Conservation (phyloP, 257 asterid species). For the Handroanthus guayacan region DNA sequence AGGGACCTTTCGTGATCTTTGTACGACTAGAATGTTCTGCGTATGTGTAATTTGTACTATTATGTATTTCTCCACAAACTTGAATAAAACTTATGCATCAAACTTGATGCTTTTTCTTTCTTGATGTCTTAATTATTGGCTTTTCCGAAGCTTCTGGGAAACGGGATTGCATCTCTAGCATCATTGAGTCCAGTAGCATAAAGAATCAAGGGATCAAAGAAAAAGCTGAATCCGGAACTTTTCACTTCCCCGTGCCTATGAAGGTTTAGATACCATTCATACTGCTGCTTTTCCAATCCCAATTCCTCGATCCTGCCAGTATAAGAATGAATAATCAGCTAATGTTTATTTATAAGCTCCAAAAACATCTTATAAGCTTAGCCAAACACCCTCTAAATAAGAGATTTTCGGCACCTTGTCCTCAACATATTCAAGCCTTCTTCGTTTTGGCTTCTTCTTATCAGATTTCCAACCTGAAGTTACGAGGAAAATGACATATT, state of each 20-base stretch:
- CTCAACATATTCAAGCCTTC: conserved; percentile 62
- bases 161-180: conserved; percentile 82
- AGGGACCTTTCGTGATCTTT: neutral
- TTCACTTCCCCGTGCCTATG: conserved; percentile 67
- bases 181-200: conserved; percentile 87
- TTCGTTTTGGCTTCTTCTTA: conserved; percentile 87
- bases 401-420: conserved; percentile 51
- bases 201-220: conserved; percentile 75
- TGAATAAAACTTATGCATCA: neutral
- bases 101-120: too few species aligned
- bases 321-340: too few species aligned
- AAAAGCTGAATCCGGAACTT: conserved; percentile 69
- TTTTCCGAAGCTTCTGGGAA: conserved; percentile 76
- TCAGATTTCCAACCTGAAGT: conserved; percentile 72
- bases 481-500: neutral
- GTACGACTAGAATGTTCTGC: neutral
- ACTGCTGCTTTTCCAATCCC: conserved; percentile 64
- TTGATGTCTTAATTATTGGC: conserved; percentile 46
- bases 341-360: too few species aligned
- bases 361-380: too few species aligned
- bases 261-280: conserved; percentile 88
- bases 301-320: conserved; percentile 66
- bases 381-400: too few species aligned
- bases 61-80: neutral
- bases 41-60: neutral